Evolutionary conservation across 495 filamentous ascomycete genomes (phyloP).

Genomic region (Aspergillus biplanus): DNA sequence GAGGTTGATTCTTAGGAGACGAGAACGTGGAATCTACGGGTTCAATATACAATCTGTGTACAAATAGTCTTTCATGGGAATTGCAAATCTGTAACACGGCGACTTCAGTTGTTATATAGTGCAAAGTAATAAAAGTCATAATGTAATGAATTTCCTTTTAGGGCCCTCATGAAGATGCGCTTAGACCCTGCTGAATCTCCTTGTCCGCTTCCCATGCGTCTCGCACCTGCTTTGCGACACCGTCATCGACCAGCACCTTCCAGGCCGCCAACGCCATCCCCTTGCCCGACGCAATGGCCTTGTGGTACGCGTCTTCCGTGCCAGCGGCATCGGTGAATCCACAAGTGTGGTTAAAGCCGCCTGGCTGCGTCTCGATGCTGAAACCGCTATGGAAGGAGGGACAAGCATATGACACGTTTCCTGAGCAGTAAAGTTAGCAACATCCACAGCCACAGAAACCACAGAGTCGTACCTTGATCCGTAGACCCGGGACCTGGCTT

Average conservation of each 20-base stretch:
- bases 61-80: no score
- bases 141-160: no score
- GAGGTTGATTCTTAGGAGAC: no score
- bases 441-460: neutral
- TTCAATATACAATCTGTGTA: no score
- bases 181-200: neutral
- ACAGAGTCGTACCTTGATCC: neutral
- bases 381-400: constrained; percentile 2
- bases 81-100: no score
- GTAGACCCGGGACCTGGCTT: neutral
- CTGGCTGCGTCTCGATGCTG: constrained; percentile 1
- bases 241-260: constrained; percentile 11
- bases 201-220: neutral
- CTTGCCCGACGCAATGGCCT: constrained; percentile 5
- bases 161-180: no score
- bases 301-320: constrained; percentile 5
- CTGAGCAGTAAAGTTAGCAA: neutral
- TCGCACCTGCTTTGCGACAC: neutral
- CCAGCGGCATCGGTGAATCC: constrained; percentile 5
- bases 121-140: no score
- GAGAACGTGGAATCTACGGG: no score
- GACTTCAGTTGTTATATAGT: no score
- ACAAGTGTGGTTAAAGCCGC: neutral
- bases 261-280: constrained; percentile 14
- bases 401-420: constrained; percentile 9